phyloP scores from a whole-genome alignment of 208 protist species.

The Leishmania tarentolae region DNA sequence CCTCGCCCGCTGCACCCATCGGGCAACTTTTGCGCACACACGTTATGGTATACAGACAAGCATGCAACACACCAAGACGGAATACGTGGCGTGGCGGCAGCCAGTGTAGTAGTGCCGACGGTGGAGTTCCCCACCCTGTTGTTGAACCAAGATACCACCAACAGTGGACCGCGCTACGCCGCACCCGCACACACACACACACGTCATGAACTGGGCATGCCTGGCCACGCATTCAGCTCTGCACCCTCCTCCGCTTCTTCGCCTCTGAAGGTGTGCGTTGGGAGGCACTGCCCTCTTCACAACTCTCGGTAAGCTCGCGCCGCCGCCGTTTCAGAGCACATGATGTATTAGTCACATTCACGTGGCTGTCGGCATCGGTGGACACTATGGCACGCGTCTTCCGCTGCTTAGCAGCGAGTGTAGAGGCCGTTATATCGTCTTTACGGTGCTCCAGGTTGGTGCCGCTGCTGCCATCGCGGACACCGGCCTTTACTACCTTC shows the following conservation, averaged over 20 bases:
- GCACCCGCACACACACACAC: not conserved
- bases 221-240: not conserved
- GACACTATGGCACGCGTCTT: not conserved
- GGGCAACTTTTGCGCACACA: not conserved
- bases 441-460: not conserved
- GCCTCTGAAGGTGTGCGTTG: not conserved
- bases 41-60: not conserved
- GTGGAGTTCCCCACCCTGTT: not conserved
- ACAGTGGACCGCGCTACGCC: not conserved
- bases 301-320: not conserved
- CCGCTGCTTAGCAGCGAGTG: not conserved
- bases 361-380: not conserved
- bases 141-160: not conserved
- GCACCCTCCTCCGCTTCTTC: not conserved
- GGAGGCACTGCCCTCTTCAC: not conserved
- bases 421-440: not conserved
- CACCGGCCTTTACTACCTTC: not conserved
- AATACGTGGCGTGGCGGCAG: not conserved
- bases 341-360: not conserved
- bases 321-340: not conserved
- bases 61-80: not conserved
- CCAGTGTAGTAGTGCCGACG: not conserved
- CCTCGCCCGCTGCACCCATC: not conserved
- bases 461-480: not conserved
- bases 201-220: not conserved